Conservation (phyloP, 192 early-diverging fungal species). For the Coemansia guatemalensis region DNA sequence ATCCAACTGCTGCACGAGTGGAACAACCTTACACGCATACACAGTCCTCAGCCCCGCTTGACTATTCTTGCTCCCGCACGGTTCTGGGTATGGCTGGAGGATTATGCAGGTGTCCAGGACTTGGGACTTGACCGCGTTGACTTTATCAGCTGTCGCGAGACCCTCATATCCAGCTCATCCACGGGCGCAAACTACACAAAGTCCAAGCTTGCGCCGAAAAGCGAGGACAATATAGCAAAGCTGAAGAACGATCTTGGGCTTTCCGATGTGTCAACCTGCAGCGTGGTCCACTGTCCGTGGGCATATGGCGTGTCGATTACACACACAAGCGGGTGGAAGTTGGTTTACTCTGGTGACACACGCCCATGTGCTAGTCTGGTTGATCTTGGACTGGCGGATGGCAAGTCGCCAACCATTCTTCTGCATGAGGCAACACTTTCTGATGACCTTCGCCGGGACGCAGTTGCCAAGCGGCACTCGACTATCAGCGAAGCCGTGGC, state of each 20-base stretch:
- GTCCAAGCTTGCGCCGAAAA: not conserved
- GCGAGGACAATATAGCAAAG: not conserved
- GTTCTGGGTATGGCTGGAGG: slow-evolving; percentile 51
- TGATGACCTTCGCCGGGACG: slow-evolving; percentile 67
- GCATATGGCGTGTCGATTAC: slow-evolving; percentile 76
- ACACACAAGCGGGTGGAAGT: slow-evolving; percentile 70
- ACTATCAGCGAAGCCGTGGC: slow-evolving; percentile 85
- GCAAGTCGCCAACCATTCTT: slow-evolving; percentile 60
- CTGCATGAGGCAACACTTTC: slow-evolving; percentile 94
- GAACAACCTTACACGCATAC: slow-evolving; percentile 55
- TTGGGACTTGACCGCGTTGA: slow-evolving; percentile 47
- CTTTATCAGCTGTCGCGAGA: slow-evolving; percentile 45
- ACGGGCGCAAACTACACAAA: not conserved
- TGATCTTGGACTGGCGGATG: slow-evolving; percentile 61
- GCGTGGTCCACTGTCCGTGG: slow-evolving; percentile 81
- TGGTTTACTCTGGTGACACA: slow-evolving; percentile 94
- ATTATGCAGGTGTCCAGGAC: slow-evolving; percentile 47
- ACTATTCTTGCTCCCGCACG: slow-evolving; percentile 52
- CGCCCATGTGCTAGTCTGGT: slow-evolving; percentile 79
- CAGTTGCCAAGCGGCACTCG: slow-evolving; percentile 77
- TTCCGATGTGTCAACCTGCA: slow-evolving; percentile 58
- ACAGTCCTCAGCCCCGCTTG: slow-evolving; percentile 23
- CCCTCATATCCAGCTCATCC: slow-evolving; percentile 19
- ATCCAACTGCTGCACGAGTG: slow-evolving; percentile 71
- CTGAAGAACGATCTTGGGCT: slow-evolving; percentile 55